A percentile compares a stretch with the other conserved stretches of the same genome.
Conservation (phyloP, 805 yeast species). For the Starmera amethionina region DNA sequence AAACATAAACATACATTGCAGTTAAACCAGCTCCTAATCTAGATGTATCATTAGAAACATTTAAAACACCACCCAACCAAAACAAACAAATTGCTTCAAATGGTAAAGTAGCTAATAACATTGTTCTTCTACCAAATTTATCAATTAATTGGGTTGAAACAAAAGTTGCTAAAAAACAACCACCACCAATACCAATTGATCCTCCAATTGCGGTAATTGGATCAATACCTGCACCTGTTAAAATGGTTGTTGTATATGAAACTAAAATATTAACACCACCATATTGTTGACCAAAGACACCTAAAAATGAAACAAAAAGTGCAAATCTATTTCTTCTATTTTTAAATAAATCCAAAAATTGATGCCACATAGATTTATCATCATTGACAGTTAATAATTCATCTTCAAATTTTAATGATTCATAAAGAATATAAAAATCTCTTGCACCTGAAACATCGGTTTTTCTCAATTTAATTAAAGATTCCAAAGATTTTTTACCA, state of each 20-base stretch:
- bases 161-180: constrained; percentile 35
- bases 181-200: constrained; percentile 39
- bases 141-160: constrained; percentile 41
- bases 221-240: constrained; percentile 33
- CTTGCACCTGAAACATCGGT: constrained; percentile 49
- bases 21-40: constrained; percentile 33
- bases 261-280: constrained; percentile 46
- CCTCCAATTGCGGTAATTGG: constrained; percentile 36
- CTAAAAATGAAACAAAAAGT: constrained; percentile 38
- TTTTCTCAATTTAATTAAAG: constrained; percentile 37
- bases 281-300: constrained; percentile 44
- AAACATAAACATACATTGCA: constrained; percentile 36
- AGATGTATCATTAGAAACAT: constrained; percentile 25
- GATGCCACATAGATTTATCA: constrained; percentile 25
- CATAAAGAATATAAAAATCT: constrained; percentile 50
- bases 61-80: constrained; percentile 38
- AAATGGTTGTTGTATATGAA: constrained; percentile 40
- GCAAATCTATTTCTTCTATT: constrained; percentile 41
- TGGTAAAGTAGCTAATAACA: constrained; percentile 50
- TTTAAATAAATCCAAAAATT: constrained; percentile 31
- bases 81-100: constrained; percentile 46
- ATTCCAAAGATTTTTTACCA: constrained; percentile 37
- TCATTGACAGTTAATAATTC: constrained; percentile 23
- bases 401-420: constrained; percentile 38
- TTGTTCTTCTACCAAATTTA: constrained; percentile 37